These are phyloP conservation scores for Arabidopsis arenosa DNA, from an alignment of 345 rosid species.

Conservation along the genomic window DNA sequence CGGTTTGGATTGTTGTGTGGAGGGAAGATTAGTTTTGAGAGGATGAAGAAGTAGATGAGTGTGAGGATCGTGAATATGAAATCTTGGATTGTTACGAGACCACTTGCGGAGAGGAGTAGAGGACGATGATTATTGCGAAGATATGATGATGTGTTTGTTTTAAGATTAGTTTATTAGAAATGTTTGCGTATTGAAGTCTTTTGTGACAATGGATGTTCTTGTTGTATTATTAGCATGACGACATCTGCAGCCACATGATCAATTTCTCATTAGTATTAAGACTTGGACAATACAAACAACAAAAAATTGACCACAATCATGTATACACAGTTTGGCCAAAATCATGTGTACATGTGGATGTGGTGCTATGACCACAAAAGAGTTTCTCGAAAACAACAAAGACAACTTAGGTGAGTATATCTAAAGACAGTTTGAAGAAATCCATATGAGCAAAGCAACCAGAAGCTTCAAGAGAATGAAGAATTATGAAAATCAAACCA, in stretches of 20 bases:
- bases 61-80: slow-evolving; percentile 61
- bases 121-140: slow-evolving; percentile 61
- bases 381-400: no score
- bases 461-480: slow-evolving; percentile 6
- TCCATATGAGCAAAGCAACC: slow-evolving; percentile 6
- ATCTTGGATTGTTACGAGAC: slow-evolving; percentile 66
- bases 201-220: slow-evolving; percentile 18
- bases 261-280: slow-evolving; percentile 17
- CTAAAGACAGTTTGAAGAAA: slow-evolving; percentile 44
- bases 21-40: slow-evolving; percentile 67
- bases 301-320: no score
- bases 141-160: background rate
- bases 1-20: slow-evolving; percentile 38
- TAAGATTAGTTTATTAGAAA: slow-evolving; percentile 10
- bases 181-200: slow-evolving; percentile 23
- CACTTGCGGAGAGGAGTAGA: slow-evolving; percentile 57
- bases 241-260: slow-evolving; percentile 32
- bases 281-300: background rate
- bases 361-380: no score
- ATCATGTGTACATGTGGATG: no score
- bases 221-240: slow-evolving; percentile 45
- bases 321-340: no score
- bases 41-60: slow-evolving; percentile 65
- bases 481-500: slow-evolving; percentile 19
- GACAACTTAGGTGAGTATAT: slow-evolving; percentile 77